A percentile compares a stretch with the other conserved stretches of the same genome.
Conservation (phyloP, 2,329 filamentous ascomycete genomes). For the Bipolaris gigantea region DNA sequence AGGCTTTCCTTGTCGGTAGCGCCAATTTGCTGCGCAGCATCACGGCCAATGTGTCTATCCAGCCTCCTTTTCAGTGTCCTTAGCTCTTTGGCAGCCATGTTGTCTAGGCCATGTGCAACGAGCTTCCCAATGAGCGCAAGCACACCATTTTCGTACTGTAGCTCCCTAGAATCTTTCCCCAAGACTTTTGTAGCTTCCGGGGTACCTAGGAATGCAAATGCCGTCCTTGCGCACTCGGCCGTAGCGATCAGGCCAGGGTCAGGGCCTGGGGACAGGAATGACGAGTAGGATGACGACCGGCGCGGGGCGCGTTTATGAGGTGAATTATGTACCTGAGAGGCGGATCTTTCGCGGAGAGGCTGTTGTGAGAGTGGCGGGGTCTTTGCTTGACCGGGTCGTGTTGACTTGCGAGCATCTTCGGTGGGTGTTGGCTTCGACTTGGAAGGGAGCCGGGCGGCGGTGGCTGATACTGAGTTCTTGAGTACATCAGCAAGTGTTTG, state of each 20-base stretch:
- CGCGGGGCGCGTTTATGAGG: constrained; percentile 46
- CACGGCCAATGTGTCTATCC: constrained; percentile 45
- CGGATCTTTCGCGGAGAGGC: constrained; percentile 62
- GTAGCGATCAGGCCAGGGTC: constrained; percentile 53
- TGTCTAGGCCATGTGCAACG: constrained; percentile 64
- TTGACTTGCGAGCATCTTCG: constrained; percentile 30
- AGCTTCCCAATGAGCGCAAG: constrained; percentile 69
- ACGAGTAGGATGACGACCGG: constrained; percentile 45
- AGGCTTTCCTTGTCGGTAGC: constrained; percentile 52
- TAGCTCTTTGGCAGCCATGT: constrained; percentile 70
- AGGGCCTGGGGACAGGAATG: constrained; percentile 27
- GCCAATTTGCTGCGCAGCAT: constrained; percentile 6
- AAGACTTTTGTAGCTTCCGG: constrained; percentile 56
- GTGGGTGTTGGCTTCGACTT: constrained; percentile 28
- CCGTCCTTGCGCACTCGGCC: constrained; percentile 69
- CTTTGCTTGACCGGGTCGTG: constrained; percentile 21
- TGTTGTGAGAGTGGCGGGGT: constrained; percentile 53
- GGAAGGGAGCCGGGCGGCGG: constrained; percentile 16
- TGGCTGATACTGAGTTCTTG: constrained; percentile 49
- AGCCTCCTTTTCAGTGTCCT: constrained; percentile 66
- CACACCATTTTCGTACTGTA: constrained; percentile 75
- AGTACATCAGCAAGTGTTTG: constrained; percentile 69
- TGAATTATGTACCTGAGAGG: constrained; percentile 63
- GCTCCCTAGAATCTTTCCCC: constrained; percentile 58
- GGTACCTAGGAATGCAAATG: constrained; percentile 66